Conservation (phyloP, 805 yeast genomes). For the Candida germanica region DNA sequence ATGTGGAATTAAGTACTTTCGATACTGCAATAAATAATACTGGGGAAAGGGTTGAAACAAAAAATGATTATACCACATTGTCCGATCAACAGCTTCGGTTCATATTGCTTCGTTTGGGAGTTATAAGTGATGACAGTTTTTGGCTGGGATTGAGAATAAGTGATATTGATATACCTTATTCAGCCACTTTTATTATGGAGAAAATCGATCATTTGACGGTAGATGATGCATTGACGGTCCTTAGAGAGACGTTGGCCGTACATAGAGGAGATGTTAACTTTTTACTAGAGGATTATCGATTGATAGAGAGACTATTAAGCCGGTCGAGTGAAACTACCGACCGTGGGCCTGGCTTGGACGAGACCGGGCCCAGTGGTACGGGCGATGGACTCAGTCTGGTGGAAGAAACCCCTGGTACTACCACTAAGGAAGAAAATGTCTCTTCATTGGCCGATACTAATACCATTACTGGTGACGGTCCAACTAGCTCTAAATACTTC, state of each 20-base stretch:
- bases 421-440: no score
- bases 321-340: conserved; percentile 3
- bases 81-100: conserved; percentile 15
- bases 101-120: conserved; percentile 21
- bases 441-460: not conserved
- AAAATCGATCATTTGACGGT: conserved; percentile 22
- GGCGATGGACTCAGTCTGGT: not conserved
- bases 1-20: no score
- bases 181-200: conserved; percentile 24
- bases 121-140: conserved; percentile 20
- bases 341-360: not conserved
- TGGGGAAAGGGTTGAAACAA: no score
- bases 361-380: no score
- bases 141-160: conserved; percentile 4
- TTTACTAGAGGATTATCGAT: conserved; percentile 30
- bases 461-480: not conserved
- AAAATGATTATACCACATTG: no score
- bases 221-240: conserved; percentile 26
- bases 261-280: conserved; percentile 36
- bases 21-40: no score
- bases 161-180: conserved; percentile 12
- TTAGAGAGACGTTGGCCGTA: conserved; percentile 34
- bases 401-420: not conserved
- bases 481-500: conserved; percentile 10
- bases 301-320: conserved; percentile 20